Evolutionary conservation across 495 filamentous ascomycete species (phyloP), one percentile per base, ranked within the genome.

Genomic region (Cercophora scortea): DNA sequence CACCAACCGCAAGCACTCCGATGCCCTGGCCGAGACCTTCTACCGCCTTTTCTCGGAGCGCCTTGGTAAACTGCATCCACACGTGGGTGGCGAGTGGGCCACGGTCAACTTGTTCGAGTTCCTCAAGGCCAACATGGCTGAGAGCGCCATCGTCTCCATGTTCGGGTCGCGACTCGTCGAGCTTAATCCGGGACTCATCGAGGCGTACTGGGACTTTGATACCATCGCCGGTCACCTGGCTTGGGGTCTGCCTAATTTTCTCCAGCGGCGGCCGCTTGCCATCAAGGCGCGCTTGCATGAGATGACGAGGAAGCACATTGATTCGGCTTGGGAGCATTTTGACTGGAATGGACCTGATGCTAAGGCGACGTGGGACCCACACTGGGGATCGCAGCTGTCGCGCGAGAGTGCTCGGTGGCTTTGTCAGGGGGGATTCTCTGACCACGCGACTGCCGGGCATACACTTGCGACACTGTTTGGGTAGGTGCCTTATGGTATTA

Each of bases 151-250:
- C 0, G 43, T 38, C 1, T 47, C 65, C 10, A 8, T 68, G 33
- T 25, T 54, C 25, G 65, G 65, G 12, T 16, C 50, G 8, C 17
- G 35, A 1, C 53, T 61, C 17, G 12, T 68, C 6, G 51, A 53
- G 8, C 49, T 56, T 2, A 59, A 54, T 43, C 62, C 66, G 9
- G 50, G 34, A 4, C 38, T 65, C 8, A 16, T 64, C 2, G 47
- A 62, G 19, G 50, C 43, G 10, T 46, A 61, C 41, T 64, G 64
- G 62, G 41, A 51, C 1, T 65, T 55, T 33, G 59, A 65, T 32
- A 36, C 40, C 15, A 38, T 53, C 34, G 50, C 55, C 79, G 80
- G 80, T 72, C 25, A 81, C 78, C 8, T 81, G 75, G 2, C 66
- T 80, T 49, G 78, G 35, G 34, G 18, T 6, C 42, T 43, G 6